Evolutionary conservation across 73 alveolate genomes (phyloP).

Genomic region (Durusdinium trenchii): DNA sequence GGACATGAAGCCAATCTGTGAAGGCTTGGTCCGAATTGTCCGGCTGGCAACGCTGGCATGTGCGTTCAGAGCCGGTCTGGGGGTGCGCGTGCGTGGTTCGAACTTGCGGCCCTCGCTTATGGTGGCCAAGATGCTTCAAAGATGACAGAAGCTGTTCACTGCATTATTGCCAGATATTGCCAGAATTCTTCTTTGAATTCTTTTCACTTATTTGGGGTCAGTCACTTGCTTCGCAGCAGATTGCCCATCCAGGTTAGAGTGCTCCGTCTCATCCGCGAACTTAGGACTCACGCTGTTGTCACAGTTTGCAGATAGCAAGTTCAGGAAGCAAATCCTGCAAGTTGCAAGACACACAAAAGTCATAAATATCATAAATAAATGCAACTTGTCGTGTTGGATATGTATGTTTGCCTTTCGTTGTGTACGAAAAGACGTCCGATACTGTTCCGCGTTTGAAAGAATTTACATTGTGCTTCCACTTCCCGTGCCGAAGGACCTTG

Average conservation of each 20-base stretch:
- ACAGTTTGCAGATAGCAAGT: not conserved
- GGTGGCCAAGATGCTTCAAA: not conserved
- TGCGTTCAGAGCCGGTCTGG: not conserved
- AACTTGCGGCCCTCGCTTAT: not conserved
- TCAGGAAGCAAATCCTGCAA: not conserved
- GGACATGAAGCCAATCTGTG: not conserved
- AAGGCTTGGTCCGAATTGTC: conserved; percentile 75
- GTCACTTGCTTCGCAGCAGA: no score
- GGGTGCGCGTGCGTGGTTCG: not conserved
- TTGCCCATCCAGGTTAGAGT: conserved; percentile 92
- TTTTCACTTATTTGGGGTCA: not conserved
- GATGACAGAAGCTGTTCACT: not conserved
- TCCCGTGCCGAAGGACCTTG: conserved; percentile 56
- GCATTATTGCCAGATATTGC: not conserved
- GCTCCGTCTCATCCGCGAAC: conserved; percentile 83
- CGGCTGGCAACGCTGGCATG: conserved; percentile 39
- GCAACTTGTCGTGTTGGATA: no score
- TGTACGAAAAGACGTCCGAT: no score
- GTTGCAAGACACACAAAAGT: not conserved
- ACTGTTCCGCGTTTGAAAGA: not conserved
- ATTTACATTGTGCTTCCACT: not conserved
- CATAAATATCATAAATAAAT: no score
- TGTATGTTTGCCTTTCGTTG: no score
- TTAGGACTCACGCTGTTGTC: not conserved
- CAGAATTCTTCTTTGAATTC: not conserved